Conservation (phyloP, 345 rosid genomes). For the Anastatica hierochuntica region DNA sequence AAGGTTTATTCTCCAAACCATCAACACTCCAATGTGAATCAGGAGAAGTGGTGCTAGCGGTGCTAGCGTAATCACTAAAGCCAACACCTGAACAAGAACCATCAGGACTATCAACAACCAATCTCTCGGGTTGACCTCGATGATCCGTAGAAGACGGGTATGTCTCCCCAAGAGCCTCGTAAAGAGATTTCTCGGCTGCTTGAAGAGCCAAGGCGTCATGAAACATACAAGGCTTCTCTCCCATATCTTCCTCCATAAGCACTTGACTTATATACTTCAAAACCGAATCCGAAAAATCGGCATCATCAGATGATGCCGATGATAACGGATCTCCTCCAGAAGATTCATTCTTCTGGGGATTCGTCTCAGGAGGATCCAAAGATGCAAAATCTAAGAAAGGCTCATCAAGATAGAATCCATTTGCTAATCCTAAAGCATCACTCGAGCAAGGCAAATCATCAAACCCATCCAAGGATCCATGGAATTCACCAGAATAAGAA, state of each 20-base stretch:
- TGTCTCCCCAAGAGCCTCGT: constrained; percentile 50
- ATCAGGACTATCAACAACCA: constrained; percentile 34
- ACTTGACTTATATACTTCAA: constrained; percentile 56
- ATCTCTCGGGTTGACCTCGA: neutral
- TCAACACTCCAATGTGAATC: constrained; percentile 42
- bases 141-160: constrained; percentile 32
- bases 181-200: constrained; percentile 64
- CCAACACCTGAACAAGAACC: constrained; percentile 29
- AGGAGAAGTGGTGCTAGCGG: constrained; percentile 29
- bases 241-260: constrained; percentile 74
- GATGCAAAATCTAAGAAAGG: constrained; percentile 27
- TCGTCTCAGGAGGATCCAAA: constrained; percentile 18
- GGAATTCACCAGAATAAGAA: constrained; percentile 22
- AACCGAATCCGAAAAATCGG: constrained; percentile 46
- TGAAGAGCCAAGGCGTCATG: constrained; percentile 59
- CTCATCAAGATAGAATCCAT: constrained; percentile 31
- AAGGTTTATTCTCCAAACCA: constrained; percentile 24
- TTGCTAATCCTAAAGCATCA: constrained; percentile 12
- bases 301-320: constrained; percentile 40
- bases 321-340: constrained; percentile 10
- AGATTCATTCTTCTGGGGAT: constrained; percentile 14
- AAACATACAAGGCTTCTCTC: constrained; percentile 49
- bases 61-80: constrained; percentile 33
- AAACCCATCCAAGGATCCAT: constrained; percentile 14
- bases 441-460: constrained; percentile 24